These are phyloP conservation scores for Mycena amicta DNA, from an alignment of 768 basidiomycete species.

Conservation along the genomic window DNA sequence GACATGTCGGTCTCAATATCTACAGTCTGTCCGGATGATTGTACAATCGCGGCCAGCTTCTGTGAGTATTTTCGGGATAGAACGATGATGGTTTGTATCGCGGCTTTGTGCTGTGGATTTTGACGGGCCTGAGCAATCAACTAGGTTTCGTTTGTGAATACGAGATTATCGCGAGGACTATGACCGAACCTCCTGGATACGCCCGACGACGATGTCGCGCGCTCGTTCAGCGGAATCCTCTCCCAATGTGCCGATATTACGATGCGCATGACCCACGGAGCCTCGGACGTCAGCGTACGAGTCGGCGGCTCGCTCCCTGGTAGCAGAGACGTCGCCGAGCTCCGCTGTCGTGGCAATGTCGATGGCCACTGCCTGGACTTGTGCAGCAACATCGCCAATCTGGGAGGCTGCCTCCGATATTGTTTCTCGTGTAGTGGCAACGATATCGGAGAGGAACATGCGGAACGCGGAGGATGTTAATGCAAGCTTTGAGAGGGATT, in stretches of 20 bases:
- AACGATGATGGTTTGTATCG: constrained; percentile 33
- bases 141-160: constrained; percentile 5
- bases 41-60: too few relatives aligned
- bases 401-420: constrained; percentile 36
- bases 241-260: constrained; percentile 19
- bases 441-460: constrained; percentile 34
- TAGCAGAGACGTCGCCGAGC: constrained; percentile 21
- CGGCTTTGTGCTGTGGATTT: constrained; percentile 34
- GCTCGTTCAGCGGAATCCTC: constrained; percentile 25
- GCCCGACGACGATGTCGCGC: constrained; percentile 28
- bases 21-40: constrained; percentile 8
- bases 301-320: constrained; percentile 25
- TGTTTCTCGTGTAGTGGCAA: constrained; percentile 34
- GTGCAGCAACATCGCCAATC: constrained; percentile 30
- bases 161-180: not conserved
- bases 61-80: constrained; percentile 37
- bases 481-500: constrained; percentile 29
- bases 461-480: constrained; percentile 41
- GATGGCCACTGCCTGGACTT: constrained; percentile 36
- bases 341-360: constrained; percentile 30
- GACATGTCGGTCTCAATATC: constrained; percentile 9
- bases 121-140: constrained; percentile 33
- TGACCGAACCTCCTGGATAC: constrained; percentile 35
- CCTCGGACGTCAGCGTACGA: constrained; percentile 11
- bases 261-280: constrained; percentile 12